Evolutionary conservation across 306 rosid species (phyloP), one percentile per base, ranked within the genome.

Genomic region (Cucurbita maxima): DNA sequence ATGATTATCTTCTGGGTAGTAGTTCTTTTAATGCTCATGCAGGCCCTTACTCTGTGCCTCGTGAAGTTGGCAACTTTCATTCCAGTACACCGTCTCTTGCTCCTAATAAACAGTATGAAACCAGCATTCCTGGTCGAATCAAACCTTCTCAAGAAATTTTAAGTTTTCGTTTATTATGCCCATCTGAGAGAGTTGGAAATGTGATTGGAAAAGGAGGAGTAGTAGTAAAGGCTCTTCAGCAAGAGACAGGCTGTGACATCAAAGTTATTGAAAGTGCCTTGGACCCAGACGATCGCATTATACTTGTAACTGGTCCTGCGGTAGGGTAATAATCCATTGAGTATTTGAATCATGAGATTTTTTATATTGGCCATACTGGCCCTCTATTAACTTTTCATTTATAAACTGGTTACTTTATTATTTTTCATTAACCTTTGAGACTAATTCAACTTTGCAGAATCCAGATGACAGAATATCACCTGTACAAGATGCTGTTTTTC

Each of bases 401-500:
- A 10, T 64, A n/a, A 18, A 18, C 53, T 81, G 75, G 75, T 57
- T 52, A 67, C 59, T 45, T 51, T 57, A 66, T 60, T 40, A 36
- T 16, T 61, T 78, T 56, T 76, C 77, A 64, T 63, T 22, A 72
- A 54, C 38, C 4, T 30, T 79, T 86, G 56, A 84, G 78, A 73
- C 55, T 34, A 68, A 43, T 59, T 81, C 75, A 41, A 76, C 77
- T 77, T 82, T 82, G 86, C 96, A 95, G 99, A 91, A 86, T 78
- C 99, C 96, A 69, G 96, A 91, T 22, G 99, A 95, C 75, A 86
- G 97, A 82, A 76, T 95, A 79, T 95, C 99, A 44, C 82, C 88
- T 50, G 96, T 91, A 78, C 99, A 95, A 91, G 99, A 95, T 79
- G 99, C 96, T 40, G 88, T 89, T 71, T 89, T 95, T 72, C 96